phyloP scores from a whole-genome alignment of 73 alveolate species.

The Paramecium pentaurelia region DNA sequence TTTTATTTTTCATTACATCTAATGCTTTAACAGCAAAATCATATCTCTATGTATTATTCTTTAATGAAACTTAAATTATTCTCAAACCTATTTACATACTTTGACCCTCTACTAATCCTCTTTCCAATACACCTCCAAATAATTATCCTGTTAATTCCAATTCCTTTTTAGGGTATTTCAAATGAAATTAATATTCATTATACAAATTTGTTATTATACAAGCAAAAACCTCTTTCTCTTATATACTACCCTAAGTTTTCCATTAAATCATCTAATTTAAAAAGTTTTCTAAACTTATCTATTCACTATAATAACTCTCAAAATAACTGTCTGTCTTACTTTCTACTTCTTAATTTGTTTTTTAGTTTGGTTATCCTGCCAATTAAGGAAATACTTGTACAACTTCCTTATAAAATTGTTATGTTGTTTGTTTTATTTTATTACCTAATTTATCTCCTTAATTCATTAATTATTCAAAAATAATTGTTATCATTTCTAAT shows the following conservation, averaged over 20 bases:
- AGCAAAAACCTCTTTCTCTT: constrained; percentile 95
- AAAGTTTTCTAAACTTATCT: constrained; percentile 78
- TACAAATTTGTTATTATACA: constrained; percentile 96
- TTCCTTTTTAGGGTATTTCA: constrained; percentile 93
- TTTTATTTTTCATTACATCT: constrained; percentile 23
- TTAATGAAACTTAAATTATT: not conserved
- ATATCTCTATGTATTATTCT: not conserved
- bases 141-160: constrained; percentile 87
- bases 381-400: constrained; percentile 77
- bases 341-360: constrained; percentile 84
- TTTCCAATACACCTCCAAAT: constrained; percentile 78
- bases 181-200: constrained; percentile 96
- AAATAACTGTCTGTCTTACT: constrained; percentile 89
- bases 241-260: constrained; percentile 74
- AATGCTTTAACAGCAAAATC: constrained; percentile 34
- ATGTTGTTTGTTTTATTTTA: constrained; percentile 71
- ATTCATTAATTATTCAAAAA: constrained; percentile 79
- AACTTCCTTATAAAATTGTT: constrained; percentile 69
- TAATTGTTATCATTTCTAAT: constrained; percentile 84
- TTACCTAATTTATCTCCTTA: constrained; percentile 62
- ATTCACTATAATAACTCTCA: constrained; percentile 88
- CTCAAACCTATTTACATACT: not conserved
- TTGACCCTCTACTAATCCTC: constrained; percentile 34
- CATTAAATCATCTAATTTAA: constrained; percentile 77
- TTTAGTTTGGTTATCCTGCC: constrained; percentile 68